Evolutionary conservation across 2,329 filamentous ascomycete genomes (phyloP).

Genomic region (Triangularia verruculosa): DNA sequence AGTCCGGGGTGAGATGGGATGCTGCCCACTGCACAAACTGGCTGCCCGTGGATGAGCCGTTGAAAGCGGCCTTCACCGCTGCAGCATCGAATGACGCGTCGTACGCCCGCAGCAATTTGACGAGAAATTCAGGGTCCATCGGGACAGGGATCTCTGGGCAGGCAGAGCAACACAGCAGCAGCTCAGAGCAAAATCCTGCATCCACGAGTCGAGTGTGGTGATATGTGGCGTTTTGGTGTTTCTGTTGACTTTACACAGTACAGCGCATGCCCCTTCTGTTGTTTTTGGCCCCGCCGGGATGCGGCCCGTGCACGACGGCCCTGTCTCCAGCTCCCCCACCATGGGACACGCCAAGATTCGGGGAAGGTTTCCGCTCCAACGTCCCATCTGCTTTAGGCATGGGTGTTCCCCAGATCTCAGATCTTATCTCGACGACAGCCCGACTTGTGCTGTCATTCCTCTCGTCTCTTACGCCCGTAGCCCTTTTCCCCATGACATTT

Average conservation of each 20-base stretch:
- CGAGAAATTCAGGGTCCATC: constrained; percentile 32
- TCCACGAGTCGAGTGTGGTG: constrained; percentile 3
- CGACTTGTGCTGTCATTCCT: constrained; percentile 1
- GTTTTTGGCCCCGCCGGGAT: not conserved
- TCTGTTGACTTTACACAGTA: not conserved
- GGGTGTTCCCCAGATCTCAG: not conserved
- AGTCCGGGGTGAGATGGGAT: constrained; percentile 48
- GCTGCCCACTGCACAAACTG: constrained; percentile 50
- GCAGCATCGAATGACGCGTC: constrained; percentile 36
- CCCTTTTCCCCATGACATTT: not conserved
- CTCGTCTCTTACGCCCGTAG: not conserved
- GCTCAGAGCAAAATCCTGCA: not conserved
- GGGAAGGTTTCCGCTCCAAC: not conserved
- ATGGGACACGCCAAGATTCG: not conserved
- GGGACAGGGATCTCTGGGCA: not conserved
- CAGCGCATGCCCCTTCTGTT: not conserved
- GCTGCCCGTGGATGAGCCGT: constrained; percentile 7
- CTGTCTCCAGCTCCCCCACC: not conserved
- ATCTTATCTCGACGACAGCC: not conserved
- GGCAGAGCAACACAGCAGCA: not conserved
- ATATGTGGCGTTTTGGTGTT: constrained; percentile 10
- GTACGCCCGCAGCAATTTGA: constrained; percentile 33
- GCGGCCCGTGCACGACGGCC: not conserved
- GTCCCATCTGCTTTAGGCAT: not conserved
- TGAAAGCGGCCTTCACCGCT: constrained; percentile 23